Base-by-base conservation (phyloP, 2,329 filamentous ascomycete genomes). In the Fusarium verrucosum region DNA sequence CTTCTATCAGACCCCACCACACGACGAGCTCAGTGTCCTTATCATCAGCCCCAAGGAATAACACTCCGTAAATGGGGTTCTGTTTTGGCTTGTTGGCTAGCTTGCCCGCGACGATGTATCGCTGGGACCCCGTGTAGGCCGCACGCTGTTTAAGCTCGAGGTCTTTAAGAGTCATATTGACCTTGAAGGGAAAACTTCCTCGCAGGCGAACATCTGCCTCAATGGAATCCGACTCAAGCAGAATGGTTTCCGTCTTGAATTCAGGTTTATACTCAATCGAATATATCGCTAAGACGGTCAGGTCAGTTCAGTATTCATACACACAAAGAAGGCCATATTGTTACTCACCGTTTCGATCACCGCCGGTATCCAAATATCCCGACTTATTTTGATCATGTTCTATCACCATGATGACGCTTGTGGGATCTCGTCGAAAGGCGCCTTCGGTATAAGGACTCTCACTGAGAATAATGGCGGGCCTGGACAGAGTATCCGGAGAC, bases 1-100 rank as follows among this genome's bases (percentile, higher is more conserved):
- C 47, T 57, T 71, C 68, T 49, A 72, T 66, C n/a, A 71, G 55
- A 10, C 70, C 70, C 70, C 70, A 72, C 70, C 70, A 72, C 14
- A 72, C 47, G n/a, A 72, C 65, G 36, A 72, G 61, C 54, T 72
- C 70, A 8, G 65, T 62, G 6, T 68, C 70, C 4, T 53, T 58
- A 30, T 66, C 63, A 16, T 68, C 70, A 10, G 67, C 66, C 37
- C 66, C 69, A 7, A 72, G 51, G 40, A 72, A 72, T 17, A 69
- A 36, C 23, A 69, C 70, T 13, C 70, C 70, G 35, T 71, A 71
- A 19, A 71, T 71, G 28, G 69, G 69, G 19, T 71, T 71, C 44
- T 71, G 69, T 5, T 62, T 67, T 30, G 69, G 68, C 22, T 64
- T 56, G 22, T 58, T 64, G 17, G 66, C 57, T 2, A 71, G 46